Evolutionary conservation across 345 rosid genomes (phyloP).

Genomic region (Toxicodendron radicans): DNA sequence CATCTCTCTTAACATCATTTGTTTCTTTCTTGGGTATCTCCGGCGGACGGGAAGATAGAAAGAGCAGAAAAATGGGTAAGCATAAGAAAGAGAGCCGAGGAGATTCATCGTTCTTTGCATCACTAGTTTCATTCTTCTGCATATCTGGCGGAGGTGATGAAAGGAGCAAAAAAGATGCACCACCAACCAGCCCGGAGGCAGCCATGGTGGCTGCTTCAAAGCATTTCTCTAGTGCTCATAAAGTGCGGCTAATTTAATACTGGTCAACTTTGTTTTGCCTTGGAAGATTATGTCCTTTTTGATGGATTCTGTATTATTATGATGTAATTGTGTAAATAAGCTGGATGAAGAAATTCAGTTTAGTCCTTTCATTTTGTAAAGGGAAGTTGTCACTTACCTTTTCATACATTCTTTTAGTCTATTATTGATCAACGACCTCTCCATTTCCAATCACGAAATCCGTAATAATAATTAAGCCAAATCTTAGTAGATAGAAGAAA

Average conservation of each 20-base stretch:
- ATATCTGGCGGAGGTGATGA: not conserved
- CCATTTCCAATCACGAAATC: no score
- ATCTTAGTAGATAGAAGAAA: no score
- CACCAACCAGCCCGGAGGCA: not conserved
- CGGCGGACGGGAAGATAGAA: no score
- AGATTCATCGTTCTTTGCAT: not conserved
- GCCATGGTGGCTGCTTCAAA: constrained; percentile 19
- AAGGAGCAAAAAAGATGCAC: not conserved
- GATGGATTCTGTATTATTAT: not conserved
- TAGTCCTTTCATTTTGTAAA: no score
- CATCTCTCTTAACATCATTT: no score
- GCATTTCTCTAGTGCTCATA: constrained; percentile 21
- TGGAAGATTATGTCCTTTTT: not conserved
- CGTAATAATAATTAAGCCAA: no score
- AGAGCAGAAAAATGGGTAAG: not conserved
- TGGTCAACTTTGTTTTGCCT: not conserved
- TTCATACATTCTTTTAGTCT: no score
- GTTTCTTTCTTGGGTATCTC: no score
- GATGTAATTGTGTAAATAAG: no score
- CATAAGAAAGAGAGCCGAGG: not conserved
- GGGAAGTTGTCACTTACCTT: no score
- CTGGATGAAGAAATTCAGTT: no score
- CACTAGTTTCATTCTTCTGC: not conserved
- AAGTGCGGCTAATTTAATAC: constrained; percentile 10
- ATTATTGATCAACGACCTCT: no score